phyloP scores from a whole-genome alignment of 1,284 basidiomycete genomes.

The Ceratobasidium theobromae region DNA sequence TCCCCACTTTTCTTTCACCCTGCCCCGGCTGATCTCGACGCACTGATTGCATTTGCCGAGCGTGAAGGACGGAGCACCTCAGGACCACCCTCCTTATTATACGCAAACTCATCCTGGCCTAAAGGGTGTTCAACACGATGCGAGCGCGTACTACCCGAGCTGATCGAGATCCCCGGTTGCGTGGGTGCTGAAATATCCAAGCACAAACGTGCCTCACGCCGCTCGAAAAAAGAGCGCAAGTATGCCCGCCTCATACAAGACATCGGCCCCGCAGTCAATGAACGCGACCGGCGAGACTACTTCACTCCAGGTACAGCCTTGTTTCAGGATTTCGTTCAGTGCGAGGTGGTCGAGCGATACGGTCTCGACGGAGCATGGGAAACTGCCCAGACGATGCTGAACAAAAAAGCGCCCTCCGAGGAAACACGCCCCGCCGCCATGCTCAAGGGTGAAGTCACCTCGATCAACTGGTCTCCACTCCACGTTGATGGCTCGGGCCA shows the following conservation, averaged over 20 bases:
- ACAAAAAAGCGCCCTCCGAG: not conserved
- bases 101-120: not conserved
- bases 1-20: not conserved
- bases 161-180: conserved; percentile 2
- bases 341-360: not conserved
- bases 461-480: not conserved
- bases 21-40: not conserved
- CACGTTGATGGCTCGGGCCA: not conserved
- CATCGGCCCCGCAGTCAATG: not conserved
- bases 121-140: not conserved
- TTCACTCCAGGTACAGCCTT: not conserved
- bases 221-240: not conserved
- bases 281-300: not conserved
- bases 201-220: not conserved
- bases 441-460: not conserved
- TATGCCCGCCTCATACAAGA: not conserved
- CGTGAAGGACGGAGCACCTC: not conserved
- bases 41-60: not conserved
- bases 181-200: not conserved
- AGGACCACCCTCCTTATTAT: not conserved
- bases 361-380: not conserved
- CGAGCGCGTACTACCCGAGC: not conserved
- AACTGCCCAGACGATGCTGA: not conserved
- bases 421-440: not conserved
- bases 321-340: not conserved